Base-by-base conservation (phyloP, 371 early-diverging fungal species). In the Quaeritorhiza haematococci region DNA sequence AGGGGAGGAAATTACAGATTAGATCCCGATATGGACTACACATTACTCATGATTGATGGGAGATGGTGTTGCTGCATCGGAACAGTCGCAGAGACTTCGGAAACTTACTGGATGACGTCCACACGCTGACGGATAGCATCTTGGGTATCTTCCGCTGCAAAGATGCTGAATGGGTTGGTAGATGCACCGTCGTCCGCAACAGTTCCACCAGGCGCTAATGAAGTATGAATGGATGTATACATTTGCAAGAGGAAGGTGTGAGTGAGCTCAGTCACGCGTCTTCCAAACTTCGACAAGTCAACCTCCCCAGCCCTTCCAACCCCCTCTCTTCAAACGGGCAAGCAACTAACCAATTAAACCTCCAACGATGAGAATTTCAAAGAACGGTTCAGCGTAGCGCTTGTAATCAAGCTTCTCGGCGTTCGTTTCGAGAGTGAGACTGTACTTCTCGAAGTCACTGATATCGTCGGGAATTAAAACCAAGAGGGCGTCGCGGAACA, bases 341-440 rank as follows among this genome's bases (percentile, higher is more conserved):
- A 50, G 21, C 42, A 35, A 56, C 69, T 63, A 78, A 88, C 91
- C 89, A 61, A 89, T 74, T 55, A 93, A 83, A 61, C 93, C 93
- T 55, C 95, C 95, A 55, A 87, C 84, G 62, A 93, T 84, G 65
- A 93, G 75, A 51, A 93, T 74, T 79, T 94, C 95, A 72, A 93
- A 94, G 59, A 94, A 82, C 32, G 89, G 78, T 64, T 94, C 95
- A 58, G 86, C 90, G 88, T 94, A 94, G 67, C 90, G 87, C 69
- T 90, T 88, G 78, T 89, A 91, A 64, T 93, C 94, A 64, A 93
- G 85, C 62, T 88, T 89, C 61, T 88, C 88, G 55, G 88, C 91
- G 51, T 86, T 85, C 30, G 68, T 66, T 74, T 94, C 94, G 61
- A 94, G 84, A 54, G 90, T 73, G 52, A 78, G 80, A 49, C 85